Conservation (phyloP, 345 rosid genomes). For the Odontarrhena argentea region DNA sequence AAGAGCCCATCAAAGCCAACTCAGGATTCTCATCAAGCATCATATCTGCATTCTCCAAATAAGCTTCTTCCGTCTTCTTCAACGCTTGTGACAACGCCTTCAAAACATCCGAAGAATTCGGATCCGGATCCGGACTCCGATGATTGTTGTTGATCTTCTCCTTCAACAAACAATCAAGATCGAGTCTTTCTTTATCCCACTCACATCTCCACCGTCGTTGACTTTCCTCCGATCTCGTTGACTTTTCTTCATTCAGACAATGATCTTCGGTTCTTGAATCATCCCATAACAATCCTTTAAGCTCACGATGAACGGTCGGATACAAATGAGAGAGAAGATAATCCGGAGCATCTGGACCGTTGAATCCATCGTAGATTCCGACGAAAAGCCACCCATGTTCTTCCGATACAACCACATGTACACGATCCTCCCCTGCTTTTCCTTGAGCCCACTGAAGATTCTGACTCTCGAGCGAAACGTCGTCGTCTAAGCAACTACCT, state of each 20-base stretch:
- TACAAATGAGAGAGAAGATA: conserved; percentile 73
- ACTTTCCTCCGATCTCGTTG: conserved; percentile 63
- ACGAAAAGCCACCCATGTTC: conserved; percentile 94
- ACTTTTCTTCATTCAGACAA: conserved; percentile 42
- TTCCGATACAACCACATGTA: conserved; percentile 97
- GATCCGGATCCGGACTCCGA: conserved; percentile 40
- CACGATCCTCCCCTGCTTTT: conserved; percentile 98
- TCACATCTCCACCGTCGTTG: conserved; percentile 78
- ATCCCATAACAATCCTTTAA: conserved; percentile 89
- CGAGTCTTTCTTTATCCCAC: conserved; percentile 69
- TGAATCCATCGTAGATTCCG: conserved; percentile 97
- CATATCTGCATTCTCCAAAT: conserved; percentile 79
- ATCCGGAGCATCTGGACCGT: conserved; percentile 98
- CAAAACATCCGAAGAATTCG: conserved; percentile 67
- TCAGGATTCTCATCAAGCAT: conserved; percentile 90
- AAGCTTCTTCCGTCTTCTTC: conserved; percentile 85
- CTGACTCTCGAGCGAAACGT: conserved; percentile 67
- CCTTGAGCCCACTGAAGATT: conserved; percentile 99
- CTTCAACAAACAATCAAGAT: conserved; percentile 66
- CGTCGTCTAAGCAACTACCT: conserved; percentile 67
- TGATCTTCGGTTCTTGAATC: conserved; percentile 50
- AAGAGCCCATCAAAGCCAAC: conserved; percentile 93
- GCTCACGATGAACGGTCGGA: conserved; percentile 71
- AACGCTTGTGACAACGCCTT: conserved; percentile 82
- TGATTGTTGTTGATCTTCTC: conserved; percentile 45